A percentile compares a stretch with the other conserved stretches of the same genome.
Conservation (phyloP, 306 rosid species). For the Coriaria nepalensis region DNA sequence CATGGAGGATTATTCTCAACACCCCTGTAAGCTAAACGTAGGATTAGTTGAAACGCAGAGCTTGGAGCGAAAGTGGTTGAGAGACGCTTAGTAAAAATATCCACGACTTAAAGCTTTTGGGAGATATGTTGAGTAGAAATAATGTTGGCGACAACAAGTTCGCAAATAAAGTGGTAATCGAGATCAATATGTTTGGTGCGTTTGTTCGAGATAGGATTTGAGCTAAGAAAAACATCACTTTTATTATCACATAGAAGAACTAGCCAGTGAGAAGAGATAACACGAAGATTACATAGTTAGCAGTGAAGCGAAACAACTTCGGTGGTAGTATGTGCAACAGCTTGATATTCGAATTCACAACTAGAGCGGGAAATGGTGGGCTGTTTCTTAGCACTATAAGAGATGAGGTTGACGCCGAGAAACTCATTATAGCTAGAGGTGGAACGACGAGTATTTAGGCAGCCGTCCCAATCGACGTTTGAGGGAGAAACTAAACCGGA, state of each 20-base stretch:
- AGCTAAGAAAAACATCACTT: background rate
- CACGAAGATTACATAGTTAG: background rate
- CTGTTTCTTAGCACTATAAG: no score
- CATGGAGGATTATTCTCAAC: no score
- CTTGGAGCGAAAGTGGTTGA: background rate
- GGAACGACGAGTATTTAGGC: no score
- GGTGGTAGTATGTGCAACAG: background rate
- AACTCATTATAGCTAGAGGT: no score
- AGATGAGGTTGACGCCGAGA: no score
- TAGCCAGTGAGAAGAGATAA: background rate
- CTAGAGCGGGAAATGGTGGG: no score
- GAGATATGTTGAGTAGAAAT: background rate
- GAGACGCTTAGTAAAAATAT: background rate
- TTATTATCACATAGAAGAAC: background rate
- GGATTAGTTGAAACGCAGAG: no score
- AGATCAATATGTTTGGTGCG: background rate
- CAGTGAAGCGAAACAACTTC: background rate
- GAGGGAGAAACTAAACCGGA: no score
- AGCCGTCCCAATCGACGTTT: no score
- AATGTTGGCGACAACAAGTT: background rate
- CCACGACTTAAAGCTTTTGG: background rate
- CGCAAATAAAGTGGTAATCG: background rate
- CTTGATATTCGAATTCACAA: no score
- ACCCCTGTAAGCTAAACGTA: no score
- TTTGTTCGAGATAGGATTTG: background rate